These are phyloP conservation scores for Geotrichum fermentans DNA, from an alignment of 1,139 yeast genomes.

Conservation along the genomic window DNA sequence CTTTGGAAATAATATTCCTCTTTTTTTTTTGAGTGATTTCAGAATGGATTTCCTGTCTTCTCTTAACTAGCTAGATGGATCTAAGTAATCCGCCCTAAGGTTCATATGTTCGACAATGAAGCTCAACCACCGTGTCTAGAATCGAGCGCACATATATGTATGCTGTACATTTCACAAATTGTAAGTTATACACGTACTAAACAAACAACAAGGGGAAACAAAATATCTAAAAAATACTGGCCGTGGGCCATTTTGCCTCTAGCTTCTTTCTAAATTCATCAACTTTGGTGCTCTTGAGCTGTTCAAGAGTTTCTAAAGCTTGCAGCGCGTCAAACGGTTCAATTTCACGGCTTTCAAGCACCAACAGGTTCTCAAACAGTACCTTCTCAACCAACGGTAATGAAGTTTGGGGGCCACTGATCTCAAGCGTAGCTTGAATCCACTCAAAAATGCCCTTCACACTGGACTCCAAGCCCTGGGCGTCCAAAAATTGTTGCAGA, in stretches of 20 bases:
- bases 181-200: background rate
- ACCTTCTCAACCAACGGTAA: slow-evolving; percentile 23
- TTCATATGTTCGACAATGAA: background rate
- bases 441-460: slow-evolving; percentile 18
- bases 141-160: too few species aligned
- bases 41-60: too few species aligned
- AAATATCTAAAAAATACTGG: slow-evolving; percentile 22
- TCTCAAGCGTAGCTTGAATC: slow-evolving; percentile 12
- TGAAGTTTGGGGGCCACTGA: slow-evolving; percentile 1
- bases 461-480: slow-evolving; percentile 25
- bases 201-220: background rate
- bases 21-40: too few species aligned
- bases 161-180: too few species aligned
- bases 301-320: slow-evolving; percentile 17
- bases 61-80: too few species aligned
- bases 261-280: slow-evolving; percentile 23
- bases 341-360: slow-evolving; percentile 12
- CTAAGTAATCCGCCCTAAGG: too few species aligned
- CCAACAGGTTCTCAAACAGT: slow-evolving; percentile 23
- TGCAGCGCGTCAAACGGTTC: slow-evolving; percentile 5
- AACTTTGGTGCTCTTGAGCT: slow-evolving; percentile 21
- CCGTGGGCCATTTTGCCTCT: slow-evolving; percentile 26
- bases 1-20: too few species aligned
- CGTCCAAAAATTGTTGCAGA: slow-evolving; percentile 27
- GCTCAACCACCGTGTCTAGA: background rate